Conservation (phyloP, 2,329 filamentous ascomycete genomes). For the Cordyceps tenuipes region DNA sequence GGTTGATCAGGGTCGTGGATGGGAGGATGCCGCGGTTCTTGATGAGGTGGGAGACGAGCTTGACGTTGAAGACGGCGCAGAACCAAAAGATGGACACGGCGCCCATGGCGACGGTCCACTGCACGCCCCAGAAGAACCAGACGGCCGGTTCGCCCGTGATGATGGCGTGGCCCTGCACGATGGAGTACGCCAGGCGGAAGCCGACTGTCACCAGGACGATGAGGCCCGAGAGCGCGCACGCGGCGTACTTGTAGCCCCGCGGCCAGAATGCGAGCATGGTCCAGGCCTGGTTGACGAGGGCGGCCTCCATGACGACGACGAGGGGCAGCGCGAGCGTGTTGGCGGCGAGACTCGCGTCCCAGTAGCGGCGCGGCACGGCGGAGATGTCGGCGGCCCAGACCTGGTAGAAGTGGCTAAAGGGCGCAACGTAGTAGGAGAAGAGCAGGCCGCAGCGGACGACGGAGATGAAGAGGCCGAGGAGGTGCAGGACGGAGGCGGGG, state of each 20-base stretch:
- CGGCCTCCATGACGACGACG: constrained; percentile 35
- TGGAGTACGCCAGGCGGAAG: constrained; percentile 25
- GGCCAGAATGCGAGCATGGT: constrained; percentile 44
- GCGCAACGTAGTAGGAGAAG: constrained; percentile 50
- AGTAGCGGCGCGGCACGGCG: constrained; percentile 33
- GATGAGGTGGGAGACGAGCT: constrained; percentile 40
- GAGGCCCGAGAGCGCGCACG: constrained; percentile 25
- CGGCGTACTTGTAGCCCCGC: constrained; percentile 22
- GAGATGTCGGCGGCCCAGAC: constrained; percentile 47
- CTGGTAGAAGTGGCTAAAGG: constrained; percentile 54
- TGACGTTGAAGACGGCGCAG: constrained; percentile 46
- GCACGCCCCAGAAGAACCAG: constrained; percentile 28
- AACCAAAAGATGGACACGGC: constrained; percentile 41
- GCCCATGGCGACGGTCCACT: constrained; percentile 31
- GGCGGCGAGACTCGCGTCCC: constrained; percentile 28
- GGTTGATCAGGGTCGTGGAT: constrained; percentile 31
- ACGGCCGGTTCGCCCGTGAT: constrained; percentile 19
- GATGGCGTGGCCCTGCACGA: constrained; percentile 29
- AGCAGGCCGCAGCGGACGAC: constrained; percentile 50
- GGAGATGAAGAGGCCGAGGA: constrained; percentile 51
- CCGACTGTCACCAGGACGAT: constrained; percentile 26
- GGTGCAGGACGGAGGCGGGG: constrained; percentile 57
- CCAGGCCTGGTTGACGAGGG: constrained; percentile 45
- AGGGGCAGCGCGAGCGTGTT: constrained; percentile 37
- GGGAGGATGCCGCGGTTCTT: constrained; percentile 39